These are phyloP conservation scores for Coemansia sp. DNA, from an alignment of 192 early-diverging fungal species.

Conservation along the genomic window DNA sequence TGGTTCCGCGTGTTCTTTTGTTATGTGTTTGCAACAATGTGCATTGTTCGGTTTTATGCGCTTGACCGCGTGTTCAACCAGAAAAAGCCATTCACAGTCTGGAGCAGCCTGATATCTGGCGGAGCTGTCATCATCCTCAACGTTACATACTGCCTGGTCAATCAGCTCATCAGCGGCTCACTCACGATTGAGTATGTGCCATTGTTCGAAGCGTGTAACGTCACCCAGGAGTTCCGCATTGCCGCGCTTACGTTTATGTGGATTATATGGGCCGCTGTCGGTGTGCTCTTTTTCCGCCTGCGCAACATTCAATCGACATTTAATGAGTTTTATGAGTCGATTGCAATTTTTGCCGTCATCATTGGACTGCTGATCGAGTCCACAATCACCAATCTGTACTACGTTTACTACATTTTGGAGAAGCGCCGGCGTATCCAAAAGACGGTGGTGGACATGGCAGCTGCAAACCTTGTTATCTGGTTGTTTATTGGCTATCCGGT, in stretches of 20 bases:
- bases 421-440: slow-evolving; percentile 26
- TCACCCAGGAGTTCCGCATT: slow-evolving; percentile 16
- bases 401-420: slow-evolving; percentile 26
- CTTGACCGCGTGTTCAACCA: slow-evolving; percentile 53
- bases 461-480: slow-evolving; percentile 29
- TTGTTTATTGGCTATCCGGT: slow-evolving; percentile 35
- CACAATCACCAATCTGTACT: slow-evolving; percentile 20
- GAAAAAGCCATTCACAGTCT: slow-evolving; percentile 39
- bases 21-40: slow-evolving; percentile 37
- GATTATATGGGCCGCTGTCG: slow-evolving; percentile 29
- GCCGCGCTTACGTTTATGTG: slow-evolving; percentile 28
- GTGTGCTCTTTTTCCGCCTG: slow-evolving; percentile 30
- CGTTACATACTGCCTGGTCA: slow-evolving; percentile 19
- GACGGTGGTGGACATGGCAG: slow-evolving; percentile 24
- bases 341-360: slow-evolving; percentile 31
- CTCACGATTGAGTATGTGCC: slow-evolving; percentile 9
- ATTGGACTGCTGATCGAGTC: slow-evolving; percentile 29
- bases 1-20: slow-evolving; percentile 46
- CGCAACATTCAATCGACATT: slow-evolving; percentile 51
- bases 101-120: slow-evolving; percentile 10
- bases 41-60: slow-evolving; percentile 42
- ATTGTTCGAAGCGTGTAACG: slow-evolving; percentile 21
- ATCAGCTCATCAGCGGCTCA: slow-evolving; percentile 20
- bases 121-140: slow-evolving; percentile 14
- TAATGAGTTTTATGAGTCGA: slow-evolving; percentile 43